Percentiles rank a stretch among this genome's conserved stretches.
phyloP scores from a whole-genome alignment of 805 yeast genomes.

The Wickerhamiella dianesei region DNA sequence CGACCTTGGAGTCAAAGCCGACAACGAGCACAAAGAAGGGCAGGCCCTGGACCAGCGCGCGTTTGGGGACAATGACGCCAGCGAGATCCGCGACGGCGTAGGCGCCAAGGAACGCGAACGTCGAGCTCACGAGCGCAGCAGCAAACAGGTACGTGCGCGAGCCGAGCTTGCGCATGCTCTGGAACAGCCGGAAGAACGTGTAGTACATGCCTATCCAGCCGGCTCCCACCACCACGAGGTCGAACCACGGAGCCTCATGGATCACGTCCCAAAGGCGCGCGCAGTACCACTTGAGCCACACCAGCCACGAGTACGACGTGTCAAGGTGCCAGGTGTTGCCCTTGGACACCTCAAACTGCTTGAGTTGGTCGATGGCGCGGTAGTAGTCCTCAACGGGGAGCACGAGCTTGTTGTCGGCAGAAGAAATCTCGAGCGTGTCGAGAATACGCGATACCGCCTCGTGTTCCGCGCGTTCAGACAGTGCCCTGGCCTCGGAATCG shows the following conservation, averaged over 20 bases:
- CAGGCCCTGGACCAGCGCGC: constrained; percentile 74
- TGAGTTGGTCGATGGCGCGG: neutral
- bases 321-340: constrained; percentile 29
- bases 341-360: constrained; percentile 17
- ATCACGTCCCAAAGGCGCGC: constrained; percentile 23
- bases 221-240: constrained; percentile 58
- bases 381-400: neutral
- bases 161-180: constrained; percentile 64
- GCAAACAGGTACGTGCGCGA: constrained; percentile 80
- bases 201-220: constrained; percentile 85
- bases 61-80: constrained; percentile 49
- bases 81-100: constrained; percentile 45
- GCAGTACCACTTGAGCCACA: constrained; percentile 26
- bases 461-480: neutral
- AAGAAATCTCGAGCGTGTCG: constrained; percentile 3
- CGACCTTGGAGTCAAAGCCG: constrained; percentile 79
- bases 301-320: constrained; percentile 29
- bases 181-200: constrained; percentile 59
- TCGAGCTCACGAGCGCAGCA: constrained; percentile 63
- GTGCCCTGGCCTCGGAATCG: neutral
- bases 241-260: constrained; percentile 71
- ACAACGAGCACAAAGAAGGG: constrained; percentile 87
- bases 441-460: constrained; percentile 3
- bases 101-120: constrained; percentile 74
- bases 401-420: neutral